phyloP scores from a whole-genome alignment of 768 basidiomycete species.

The Leccinum ochraceum region DNA sequence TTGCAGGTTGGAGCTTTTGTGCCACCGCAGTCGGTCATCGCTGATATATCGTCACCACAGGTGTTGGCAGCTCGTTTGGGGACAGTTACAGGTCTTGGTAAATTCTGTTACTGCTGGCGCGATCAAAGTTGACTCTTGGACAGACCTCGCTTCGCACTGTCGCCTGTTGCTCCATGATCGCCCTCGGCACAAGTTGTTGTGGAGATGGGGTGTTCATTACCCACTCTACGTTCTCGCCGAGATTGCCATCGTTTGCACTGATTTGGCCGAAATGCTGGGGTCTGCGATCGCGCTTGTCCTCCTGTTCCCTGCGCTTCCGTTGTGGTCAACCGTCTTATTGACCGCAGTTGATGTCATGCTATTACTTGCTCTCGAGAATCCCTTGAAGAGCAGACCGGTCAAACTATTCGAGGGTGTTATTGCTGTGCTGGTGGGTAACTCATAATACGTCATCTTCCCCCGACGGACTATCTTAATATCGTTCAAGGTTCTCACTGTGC shows the following conservation, averaged over 20 bases:
- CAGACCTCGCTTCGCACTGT: slow-evolving; percentile 64
- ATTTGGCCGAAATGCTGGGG: slow-evolving; percentile 79
- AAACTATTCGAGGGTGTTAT: slow-evolving; percentile 69
- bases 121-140: slow-evolving; percentile 18
- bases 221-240: slow-evolving; percentile 67
- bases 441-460: not conserved
- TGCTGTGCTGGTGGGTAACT: slow-evolving; percentile 51
- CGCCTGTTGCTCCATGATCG: slow-evolving; percentile 66
- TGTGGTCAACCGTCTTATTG: slow-evolving; percentile 71
- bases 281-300: slow-evolving; percentile 80
- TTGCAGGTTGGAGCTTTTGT: slow-evolving; percentile 54
- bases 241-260: slow-evolving; percentile 73
- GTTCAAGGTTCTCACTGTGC: slow-evolving; percentile 61
- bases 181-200: slow-evolving; percentile 55
- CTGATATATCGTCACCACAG: slow-evolving; percentile 36
- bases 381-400: slow-evolving; percentile 64
- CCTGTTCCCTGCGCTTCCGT: slow-evolving; percentile 65
- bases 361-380: slow-evolving; percentile 71
- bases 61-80: slow-evolving; percentile 80
- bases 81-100: slow-evolving; percentile 78
- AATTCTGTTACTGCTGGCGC: slow-evolving; percentile 16
- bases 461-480: slow-evolving; percentile 1
- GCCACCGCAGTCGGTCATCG: not conserved
- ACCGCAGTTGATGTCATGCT: slow-evolving; percentile 70
- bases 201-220: slow-evolving; percentile 61